Evolutionary conservation across 1,284 basidiomycete species (phyloP).

Genomic region (Boletus subluridellus): DNA sequence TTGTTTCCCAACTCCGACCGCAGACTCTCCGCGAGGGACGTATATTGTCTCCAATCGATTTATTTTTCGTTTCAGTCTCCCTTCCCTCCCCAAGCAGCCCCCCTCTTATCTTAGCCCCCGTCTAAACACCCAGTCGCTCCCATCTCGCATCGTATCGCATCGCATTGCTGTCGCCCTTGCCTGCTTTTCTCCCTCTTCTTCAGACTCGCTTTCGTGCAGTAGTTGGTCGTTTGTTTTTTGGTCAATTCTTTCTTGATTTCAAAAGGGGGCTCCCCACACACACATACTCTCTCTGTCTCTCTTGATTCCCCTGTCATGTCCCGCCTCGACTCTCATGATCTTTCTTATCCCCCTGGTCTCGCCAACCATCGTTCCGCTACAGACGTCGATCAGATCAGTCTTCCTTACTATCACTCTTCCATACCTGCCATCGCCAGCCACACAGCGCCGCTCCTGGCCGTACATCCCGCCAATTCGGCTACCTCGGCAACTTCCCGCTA

Average conservation of each 20-base stretch:
- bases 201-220: conserved; percentile 35
- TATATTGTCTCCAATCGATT: conserved; percentile 31
- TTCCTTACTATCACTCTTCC: conserved; percentile 16
- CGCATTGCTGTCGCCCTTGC: conserved; percentile 35
- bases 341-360: conserved; percentile 41
- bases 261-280: conserved; percentile 4
- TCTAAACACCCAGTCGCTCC: conserved; percentile 29
- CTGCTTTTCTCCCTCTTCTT: conserved; percentile 23
- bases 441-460: conserved; percentile 10
- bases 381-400: conserved; percentile 21
- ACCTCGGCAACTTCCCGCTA: conserved; percentile 33
- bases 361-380: conserved; percentile 15
- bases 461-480: conserved; percentile 14
- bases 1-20: conserved; percentile 35
- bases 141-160: conserved; percentile 34
- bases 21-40: conserved; percentile 35
- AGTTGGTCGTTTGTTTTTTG: conserved; percentile 32
- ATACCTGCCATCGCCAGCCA: conserved; percentile 6
- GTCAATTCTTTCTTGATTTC: conserved; percentile 13
- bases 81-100: conserved; percentile 4
- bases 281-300: background rate
- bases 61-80: conserved; percentile 29
- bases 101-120: conserved; percentile 33
- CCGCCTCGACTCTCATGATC: conserved; percentile 43
- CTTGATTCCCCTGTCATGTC: conserved; percentile 32